These are phyloP conservation scores for Xylaria nigripes DNA, from an alignment of 495 filamentous ascomycete species.

Conservation along the genomic window DNA sequence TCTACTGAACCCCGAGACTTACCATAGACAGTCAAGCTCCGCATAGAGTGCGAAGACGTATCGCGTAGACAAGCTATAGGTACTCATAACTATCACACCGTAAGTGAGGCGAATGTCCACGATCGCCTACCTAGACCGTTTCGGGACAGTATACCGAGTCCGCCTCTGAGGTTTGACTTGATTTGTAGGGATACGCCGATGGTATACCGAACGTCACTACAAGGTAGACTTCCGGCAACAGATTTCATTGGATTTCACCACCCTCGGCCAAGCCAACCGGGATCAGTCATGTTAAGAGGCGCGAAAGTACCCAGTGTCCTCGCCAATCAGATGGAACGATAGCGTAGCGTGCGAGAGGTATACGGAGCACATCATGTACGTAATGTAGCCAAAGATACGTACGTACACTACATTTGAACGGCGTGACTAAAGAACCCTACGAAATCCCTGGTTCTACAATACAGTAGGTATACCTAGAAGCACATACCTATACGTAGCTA, in stretches of 20 bases:
- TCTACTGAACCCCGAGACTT: neutral
- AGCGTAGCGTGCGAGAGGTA: neutral
- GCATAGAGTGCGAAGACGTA: no score
- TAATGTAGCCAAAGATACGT: neutral
- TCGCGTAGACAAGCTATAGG: no score
- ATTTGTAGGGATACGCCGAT: neutral
- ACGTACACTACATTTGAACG: no score
- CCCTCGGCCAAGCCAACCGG: neutral
- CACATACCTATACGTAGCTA: no score
- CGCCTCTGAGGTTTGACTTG: neutral
- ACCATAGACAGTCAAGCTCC: no score
- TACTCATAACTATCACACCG: no score
- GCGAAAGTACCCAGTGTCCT: neutral
- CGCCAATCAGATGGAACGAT: neutral
- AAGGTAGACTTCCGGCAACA: neutral
- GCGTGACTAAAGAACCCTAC: no score
- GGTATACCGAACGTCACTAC: neutral
- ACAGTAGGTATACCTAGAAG: no score
- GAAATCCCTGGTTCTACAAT: no score
- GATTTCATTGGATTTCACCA: neutral
- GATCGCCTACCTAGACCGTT: slow-evolving; percentile 12
- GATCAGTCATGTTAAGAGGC: neutral
- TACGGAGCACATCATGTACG: neutral
- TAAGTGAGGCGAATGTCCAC: neutral
- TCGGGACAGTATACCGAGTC: slow-evolving; percentile 8